Evolutionary conservation across 441 rosid genomes (phyloP).

Genomic region (Populus hybrid): DNA sequence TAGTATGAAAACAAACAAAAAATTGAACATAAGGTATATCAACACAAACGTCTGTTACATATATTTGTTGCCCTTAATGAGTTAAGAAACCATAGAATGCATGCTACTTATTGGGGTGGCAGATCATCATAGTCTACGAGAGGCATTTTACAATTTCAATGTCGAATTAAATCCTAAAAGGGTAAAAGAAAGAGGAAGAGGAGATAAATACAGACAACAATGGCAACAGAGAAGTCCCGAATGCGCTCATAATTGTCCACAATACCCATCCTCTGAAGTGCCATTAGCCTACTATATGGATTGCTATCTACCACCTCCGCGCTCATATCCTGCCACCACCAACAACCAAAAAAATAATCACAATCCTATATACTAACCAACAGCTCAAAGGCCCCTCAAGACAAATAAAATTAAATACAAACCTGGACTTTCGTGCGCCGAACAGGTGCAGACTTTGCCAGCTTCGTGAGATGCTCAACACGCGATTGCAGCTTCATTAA

Average conservation of each 20-base stretch:
- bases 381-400: neutral
- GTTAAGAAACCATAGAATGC: neutral
- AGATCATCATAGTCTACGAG: neutral
- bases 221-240: conserved; percentile 88
- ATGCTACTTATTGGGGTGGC: neutral
- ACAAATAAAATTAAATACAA: neutral
- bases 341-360: conserved; percentile 2
- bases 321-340: conserved; percentile 77
- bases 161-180: neutral
- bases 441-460: conserved; percentile 50
- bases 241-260: conserved; percentile 85
- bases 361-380: neutral
- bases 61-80: too few species aligned
- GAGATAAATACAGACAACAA: conserved; percentile 73
- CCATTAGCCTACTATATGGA: conserved; percentile 98
- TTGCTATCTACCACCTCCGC: conserved; percentile 95
- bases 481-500: conserved; percentile 55
- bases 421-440: conserved; percentile 89
- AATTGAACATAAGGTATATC: neutral
- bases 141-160: neutral
- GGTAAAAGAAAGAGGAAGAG: conserved; percentile 13
- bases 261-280: conserved; percentile 97
- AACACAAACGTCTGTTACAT: too few species aligned
- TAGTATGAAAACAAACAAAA: conserved; percentile 6
- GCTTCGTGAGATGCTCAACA: conserved; percentile 49